phyloP scores from a whole-genome alignment of 495 filamentous ascomycete species.

The Penicillium coprophilum region DNA sequence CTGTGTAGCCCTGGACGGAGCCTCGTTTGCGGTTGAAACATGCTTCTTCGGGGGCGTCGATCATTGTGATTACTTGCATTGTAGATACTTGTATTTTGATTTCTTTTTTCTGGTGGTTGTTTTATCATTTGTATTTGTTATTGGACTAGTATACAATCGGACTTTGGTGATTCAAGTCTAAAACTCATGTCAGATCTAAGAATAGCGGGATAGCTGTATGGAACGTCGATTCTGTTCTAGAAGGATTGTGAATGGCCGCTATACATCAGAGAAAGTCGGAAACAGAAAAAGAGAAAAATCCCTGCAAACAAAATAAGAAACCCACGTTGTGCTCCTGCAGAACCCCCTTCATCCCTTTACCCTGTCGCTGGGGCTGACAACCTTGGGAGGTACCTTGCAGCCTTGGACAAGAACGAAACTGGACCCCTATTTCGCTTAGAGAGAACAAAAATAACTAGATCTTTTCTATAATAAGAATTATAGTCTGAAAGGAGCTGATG shows the following conservation, averaged over 20 bases:
- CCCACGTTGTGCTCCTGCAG: slow-evolving; percentile 28
- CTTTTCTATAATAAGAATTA: background rate
- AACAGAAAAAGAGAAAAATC: background rate
- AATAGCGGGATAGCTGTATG: slow-evolving; percentile 9
- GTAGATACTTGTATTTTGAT: background rate
- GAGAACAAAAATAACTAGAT: background rate
- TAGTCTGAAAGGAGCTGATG: background rate
- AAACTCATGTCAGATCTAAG: slow-evolving; percentile 11
- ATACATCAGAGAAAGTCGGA: background rate
- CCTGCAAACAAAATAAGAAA: slow-evolving; percentile 28
- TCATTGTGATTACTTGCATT: background rate
- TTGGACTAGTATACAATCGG: background rate
- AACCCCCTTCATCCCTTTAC: background rate
- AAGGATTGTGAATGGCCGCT: background rate
- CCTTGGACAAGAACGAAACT: background rate
- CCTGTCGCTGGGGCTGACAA: slow-evolving; percentile 4
- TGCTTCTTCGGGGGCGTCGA: slow-evolving; percentile 1
- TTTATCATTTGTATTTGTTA: background rate
- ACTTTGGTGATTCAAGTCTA: background rate
- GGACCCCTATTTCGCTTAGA: background rate
- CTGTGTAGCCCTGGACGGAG: background rate
- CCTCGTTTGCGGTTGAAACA: slow-evolving; percentile 19
- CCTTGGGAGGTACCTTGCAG: slow-evolving; percentile 1
- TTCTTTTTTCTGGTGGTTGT: background rate
- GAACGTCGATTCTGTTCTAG: slow-evolving; percentile 2